A percentile compares a stretch with the other conserved stretches of the same genome.
phyloP scores from a whole-genome alignment of 176 grass and related monocot species.

The Phoenix dactylifera region DNA sequence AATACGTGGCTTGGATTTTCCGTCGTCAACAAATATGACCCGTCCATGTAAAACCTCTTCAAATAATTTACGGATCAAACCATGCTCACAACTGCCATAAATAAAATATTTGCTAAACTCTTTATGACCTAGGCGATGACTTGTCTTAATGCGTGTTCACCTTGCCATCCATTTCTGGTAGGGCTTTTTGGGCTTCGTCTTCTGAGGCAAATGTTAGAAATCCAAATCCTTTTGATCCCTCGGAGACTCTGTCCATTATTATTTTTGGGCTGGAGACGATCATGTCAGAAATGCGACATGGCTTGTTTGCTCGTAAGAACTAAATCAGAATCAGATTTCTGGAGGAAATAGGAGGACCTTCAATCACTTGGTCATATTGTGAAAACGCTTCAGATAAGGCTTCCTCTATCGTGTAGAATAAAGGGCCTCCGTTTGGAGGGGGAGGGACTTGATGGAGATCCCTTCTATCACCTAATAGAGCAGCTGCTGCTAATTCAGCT shows the following conservation, averaged over 20 bases:
- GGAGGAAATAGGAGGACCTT: constrained; percentile 24
- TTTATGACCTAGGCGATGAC: background rate
- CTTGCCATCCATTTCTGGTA: constrained; percentile 73
- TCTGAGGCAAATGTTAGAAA: constrained; percentile 79
- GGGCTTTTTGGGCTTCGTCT: constrained; percentile 37
- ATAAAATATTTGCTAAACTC: background rate
- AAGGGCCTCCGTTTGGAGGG: background rate
- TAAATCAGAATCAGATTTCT: no score
- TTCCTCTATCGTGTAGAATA: constrained; percentile 32
- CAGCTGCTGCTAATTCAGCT: no score
- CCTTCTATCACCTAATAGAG: no score
- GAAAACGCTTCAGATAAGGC: constrained; percentile 37
- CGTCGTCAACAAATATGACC: constrained; percentile 55
- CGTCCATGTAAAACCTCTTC: constrained; percentile 37
- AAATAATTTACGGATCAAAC: constrained; percentile 2
- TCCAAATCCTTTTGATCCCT: constrained; percentile 72
- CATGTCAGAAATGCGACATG: no score
- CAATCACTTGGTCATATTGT: constrained; percentile 66
- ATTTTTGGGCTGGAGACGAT: constrained; percentile 47
- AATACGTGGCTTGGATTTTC: constrained; percentile 20
- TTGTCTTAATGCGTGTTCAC: constrained; percentile 17
- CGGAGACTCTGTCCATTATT: constrained; percentile 24
- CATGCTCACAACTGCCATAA: background rate
- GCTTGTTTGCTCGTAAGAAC: no score
- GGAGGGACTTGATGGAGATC: no score